phyloP scores from a whole-genome alignment of 345 rosid species.

The Reutealis trisperma region DNA sequence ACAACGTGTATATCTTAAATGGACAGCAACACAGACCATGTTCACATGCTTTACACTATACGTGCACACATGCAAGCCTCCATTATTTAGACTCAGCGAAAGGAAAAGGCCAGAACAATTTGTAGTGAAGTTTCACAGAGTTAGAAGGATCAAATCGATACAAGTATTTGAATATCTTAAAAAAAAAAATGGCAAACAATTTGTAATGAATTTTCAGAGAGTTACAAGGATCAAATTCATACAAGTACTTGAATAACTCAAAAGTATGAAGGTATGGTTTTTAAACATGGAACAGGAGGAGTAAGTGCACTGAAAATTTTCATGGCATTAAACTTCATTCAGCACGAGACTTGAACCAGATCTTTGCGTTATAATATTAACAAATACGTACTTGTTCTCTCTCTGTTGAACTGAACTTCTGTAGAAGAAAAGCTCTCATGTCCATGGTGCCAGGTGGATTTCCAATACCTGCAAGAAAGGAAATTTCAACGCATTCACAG shows the following conservation, averaged over 20 bases:
- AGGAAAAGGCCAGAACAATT: not conserved
- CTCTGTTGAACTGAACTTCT: constrained; percentile 73
- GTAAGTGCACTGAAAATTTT: not conserved
- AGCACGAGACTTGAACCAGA: not conserved
- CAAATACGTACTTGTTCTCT: constrained; percentile 51
- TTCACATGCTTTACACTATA: not conserved
- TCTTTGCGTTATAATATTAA: not conserved
- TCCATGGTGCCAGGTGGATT: constrained; percentile 93
- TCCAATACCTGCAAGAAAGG: constrained; percentile 64
- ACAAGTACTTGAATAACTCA: no score
- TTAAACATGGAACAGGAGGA: not conserved
- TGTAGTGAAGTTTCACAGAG: not conserved
- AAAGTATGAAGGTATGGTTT: not conserved
- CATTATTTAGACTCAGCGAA: not conserved
- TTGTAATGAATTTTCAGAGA: no score
- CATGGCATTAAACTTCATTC: constrained; percentile 1
- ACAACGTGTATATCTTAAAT: not conserved
- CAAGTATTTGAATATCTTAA: no score
- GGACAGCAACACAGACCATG: not conserved
- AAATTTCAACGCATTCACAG: not conserved
- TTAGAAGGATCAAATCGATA: no score
- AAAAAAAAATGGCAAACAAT: no score
- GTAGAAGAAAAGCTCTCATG: constrained; percentile 88
- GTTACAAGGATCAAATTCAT: no score
- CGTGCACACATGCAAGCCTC: not conserved